Evolutionary conservation across 352 stramenopile species (phyloP).

Genomic region (Phytophthora syringae): DNA sequence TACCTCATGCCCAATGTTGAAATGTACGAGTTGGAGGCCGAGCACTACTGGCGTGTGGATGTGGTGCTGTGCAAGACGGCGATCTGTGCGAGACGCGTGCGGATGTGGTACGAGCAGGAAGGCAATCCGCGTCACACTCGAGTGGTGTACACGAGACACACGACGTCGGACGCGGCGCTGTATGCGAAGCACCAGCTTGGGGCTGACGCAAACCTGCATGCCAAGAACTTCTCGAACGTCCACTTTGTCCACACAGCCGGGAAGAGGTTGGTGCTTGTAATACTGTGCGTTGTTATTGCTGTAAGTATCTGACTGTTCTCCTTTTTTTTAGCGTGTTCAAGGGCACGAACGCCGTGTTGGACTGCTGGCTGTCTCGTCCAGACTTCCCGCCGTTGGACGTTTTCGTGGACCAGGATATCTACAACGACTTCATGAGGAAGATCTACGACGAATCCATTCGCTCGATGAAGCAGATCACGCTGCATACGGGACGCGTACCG

Average conservation of each 20-base stretch:
- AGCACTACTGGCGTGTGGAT: conserved; percentile 60
- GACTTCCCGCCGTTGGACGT: conserved; percentile 61
- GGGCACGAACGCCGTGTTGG: conserved; percentile 49
- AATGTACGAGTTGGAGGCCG: conserved; percentile 65
- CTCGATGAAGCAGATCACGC: conserved; percentile 29
- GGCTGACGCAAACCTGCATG: conserved; percentile 33
- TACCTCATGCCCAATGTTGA: conserved; percentile 53
- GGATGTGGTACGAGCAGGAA: conserved; percentile 59
- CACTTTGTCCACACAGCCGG: conserved; percentile 59
- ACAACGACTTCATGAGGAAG: conserved; percentile 38
- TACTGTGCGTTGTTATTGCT: too few relatives aligned
- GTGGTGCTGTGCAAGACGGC: conserved; percentile 66
- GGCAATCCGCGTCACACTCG: conserved; percentile 53
- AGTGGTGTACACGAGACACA: conserved; percentile 66
- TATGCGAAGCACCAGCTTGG: conserved; percentile 35
- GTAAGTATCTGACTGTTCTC: too few relatives aligned
- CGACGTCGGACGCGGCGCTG: conserved; percentile 56
- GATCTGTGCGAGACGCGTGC: conserved; percentile 51
- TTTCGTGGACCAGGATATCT: conserved; percentile 50
- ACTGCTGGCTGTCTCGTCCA: conserved; percentile 59
- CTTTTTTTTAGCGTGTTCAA: conserved; percentile 61
- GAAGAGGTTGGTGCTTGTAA: conserved; percentile 34
- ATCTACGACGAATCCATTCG: conserved; percentile 36
- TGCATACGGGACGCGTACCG: conserved; percentile 37
- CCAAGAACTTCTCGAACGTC: conserved; percentile 54